Conservation (phyloP, 2,329 filamentous ascomycete genomes). For the Zasmidium citrigriseum region DNA sequence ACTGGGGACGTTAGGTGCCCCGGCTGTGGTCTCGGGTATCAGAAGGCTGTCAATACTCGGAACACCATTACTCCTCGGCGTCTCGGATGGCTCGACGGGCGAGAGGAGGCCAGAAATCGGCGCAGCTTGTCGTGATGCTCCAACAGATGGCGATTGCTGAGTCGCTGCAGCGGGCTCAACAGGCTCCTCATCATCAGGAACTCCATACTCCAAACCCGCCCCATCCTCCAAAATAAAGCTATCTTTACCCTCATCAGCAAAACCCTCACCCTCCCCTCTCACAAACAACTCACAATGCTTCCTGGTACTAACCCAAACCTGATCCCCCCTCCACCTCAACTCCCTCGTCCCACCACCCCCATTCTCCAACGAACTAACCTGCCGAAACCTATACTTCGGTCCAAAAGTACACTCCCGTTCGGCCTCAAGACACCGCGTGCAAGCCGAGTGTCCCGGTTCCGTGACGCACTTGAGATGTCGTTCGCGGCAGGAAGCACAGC, state of each 20-base stretch:
- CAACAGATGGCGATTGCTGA: not conserved
- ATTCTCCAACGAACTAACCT: conserved; percentile 24
- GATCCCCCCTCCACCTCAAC: conserved; percentile 18
- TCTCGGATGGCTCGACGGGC: not conserved
- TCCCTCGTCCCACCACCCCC: conserved; percentile 12
- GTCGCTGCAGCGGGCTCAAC: conserved; percentile 1
- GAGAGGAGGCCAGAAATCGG: conserved; percentile 11
- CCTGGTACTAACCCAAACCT: conserved; percentile 23
- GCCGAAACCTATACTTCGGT: conserved; percentile 24
- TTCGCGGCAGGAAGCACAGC: conserved; percentile 25
- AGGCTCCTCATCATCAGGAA: conserved; percentile 17
- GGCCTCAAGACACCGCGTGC: conserved; percentile 23
- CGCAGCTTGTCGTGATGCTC: conserved; percentile 6
- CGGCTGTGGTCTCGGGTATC: not conserved
- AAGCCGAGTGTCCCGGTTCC: conserved; percentile 16
- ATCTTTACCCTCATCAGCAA: conserved; percentile 4
- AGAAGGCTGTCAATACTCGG: not conserved
- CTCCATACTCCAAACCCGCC: conserved; percentile 21
- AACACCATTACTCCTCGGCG: not conserved
- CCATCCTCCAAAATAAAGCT: conserved; percentile 26
- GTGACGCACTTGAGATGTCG: conserved; percentile 27
- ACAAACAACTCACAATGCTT: conserved; percentile 13
- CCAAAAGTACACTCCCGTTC: conserved; percentile 22
- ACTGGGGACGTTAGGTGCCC: not conserved
- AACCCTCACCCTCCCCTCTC: not conserved